Conservation (phyloP, 2,329 filamentous ascomycete species). For the Pyricularia sp. region DNA sequence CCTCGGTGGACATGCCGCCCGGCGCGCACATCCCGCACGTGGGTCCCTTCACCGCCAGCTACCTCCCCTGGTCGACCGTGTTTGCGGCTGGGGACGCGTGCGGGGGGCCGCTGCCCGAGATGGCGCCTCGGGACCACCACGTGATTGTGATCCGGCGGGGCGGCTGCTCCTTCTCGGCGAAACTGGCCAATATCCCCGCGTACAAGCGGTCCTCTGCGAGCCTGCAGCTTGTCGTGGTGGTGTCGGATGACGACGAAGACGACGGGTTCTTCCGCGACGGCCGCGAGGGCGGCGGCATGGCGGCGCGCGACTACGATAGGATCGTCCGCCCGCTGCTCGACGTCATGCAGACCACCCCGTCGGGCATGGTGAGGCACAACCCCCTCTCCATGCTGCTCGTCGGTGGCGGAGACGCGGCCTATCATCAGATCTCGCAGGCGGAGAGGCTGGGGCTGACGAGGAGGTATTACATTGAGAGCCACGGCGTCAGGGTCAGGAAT, state of each 20-base stretch:
- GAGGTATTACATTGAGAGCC: slow-evolving; percentile 71
- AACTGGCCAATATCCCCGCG: slow-evolving; percentile 75
- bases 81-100: slow-evolving; percentile 67
- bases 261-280: slow-evolving; percentile 12
- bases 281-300: slow-evolving; percentile 10
- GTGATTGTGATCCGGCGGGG: slow-evolving; percentile 77
- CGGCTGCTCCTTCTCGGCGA: slow-evolving; percentile 74
- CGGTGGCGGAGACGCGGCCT: slow-evolving; percentile 57
- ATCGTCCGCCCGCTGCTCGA: slow-evolving; percentile 62
- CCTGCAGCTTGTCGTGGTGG: slow-evolving; percentile 73
- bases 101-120: slow-evolving; percentile 42
- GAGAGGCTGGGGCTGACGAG: slow-evolving; percentile 65
- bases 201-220: slow-evolving; percentile 52
- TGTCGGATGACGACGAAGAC: slow-evolving; percentile 48
- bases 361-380: slow-evolving; percentile 58
- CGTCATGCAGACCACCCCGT: slow-evolving; percentile 59
- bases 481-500: slow-evolving; percentile 72
- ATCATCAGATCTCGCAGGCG: slow-evolving; percentile 53
- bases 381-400: slow-evolving; percentile 80
- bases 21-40: slow-evolving; percentile 20
- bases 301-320: slow-evolving; percentile 17
- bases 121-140: slow-evolving; percentile 50
- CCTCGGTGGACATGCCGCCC: slow-evolving; percentile 29
- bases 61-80: slow-evolving; percentile 59
- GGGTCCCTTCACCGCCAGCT: slow-evolving; percentile 23